Evolutionary conservation across 1,284 basidiomycete genomes (phyloP).

Genomic region (Fomitiporia mediterranea): DNA sequence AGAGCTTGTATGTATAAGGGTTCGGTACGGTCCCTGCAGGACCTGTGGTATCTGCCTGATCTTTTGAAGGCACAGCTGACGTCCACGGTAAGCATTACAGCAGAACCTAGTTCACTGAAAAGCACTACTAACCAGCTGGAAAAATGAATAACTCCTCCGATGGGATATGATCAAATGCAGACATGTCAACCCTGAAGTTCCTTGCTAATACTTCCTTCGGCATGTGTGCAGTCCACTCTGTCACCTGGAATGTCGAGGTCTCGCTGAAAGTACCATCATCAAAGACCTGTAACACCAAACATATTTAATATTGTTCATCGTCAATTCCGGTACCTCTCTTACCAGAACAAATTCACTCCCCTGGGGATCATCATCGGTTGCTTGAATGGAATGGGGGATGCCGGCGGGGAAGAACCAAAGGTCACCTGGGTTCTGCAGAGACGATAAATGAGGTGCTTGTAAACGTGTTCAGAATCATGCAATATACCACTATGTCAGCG

Average conservation of each 20-base stretch:
- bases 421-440: too few relatives aligned
- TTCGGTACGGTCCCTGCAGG: conserved; percentile 50
- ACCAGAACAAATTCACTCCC: conserved; percentile 59
- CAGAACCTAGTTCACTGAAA: conserved; percentile 21
- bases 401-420: conserved; percentile 60
- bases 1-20: conserved; percentile 51
- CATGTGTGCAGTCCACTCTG: conserved; percentile 37
- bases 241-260: conserved; percentile 38
- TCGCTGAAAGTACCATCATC: conserved; percentile 39
- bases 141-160: conserved; percentile 37
- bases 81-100: conserved; percentile 20
- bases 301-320: too few relatives aligned
- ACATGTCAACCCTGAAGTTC: conserved; percentile 35
- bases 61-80: conserved; percentile 34
- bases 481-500: conserved; percentile 46
- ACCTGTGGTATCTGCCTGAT: conserved; percentile 36
- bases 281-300: conserved; percentile 32
- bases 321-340: too few relatives aligned
- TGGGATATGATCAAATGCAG: conserved; percentile 34
- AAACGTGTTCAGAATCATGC: conserved; percentile 26
- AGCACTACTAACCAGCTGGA: conserved; percentile 34
- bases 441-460: too few relatives aligned
- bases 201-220: conserved; percentile 42
- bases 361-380: conserved; percentile 38
- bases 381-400: conserved; percentile 50